Percentiles rank a stretch among this genome's conserved stretches.
These are phyloP conservation scores for Laetiporus sulphureus DNA, from an alignment of 1,284 basidiomycete genomes.

Conservation along the genomic window DNA sequence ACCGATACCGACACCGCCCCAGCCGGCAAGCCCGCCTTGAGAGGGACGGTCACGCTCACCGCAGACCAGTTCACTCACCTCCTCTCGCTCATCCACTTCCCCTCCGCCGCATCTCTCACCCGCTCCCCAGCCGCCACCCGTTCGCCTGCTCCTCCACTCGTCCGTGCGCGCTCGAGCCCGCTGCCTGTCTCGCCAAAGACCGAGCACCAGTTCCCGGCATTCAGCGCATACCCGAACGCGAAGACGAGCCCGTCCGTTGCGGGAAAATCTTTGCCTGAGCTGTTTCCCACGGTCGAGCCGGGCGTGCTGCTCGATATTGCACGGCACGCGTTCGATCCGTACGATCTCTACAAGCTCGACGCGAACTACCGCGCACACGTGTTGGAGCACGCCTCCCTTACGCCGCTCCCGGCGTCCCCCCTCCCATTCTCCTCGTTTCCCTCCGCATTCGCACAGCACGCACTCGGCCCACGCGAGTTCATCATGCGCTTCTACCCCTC, in stretches of 20 bases:
- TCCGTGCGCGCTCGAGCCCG: not conserved
- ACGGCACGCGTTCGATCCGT: constrained; percentile 5
- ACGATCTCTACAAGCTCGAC: constrained; percentile 11
- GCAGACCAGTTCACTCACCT: constrained; percentile 5
- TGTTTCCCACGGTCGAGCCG: constrained; percentile 4
- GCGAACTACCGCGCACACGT: not conserved
- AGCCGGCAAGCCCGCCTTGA: not conserved
- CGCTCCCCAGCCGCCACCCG: not conserved
- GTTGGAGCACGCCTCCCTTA: not conserved
- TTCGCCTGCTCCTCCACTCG: not conserved
- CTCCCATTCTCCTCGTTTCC: not conserved
- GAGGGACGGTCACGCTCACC: constrained; percentile 6
- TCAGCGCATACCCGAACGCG: not conserved
- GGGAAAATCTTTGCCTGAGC: not conserved
- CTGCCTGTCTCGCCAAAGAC: not conserved
- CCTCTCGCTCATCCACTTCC: constrained; percentile 5
- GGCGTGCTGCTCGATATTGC: constrained; percentile 4
- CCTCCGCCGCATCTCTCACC: not conserved
- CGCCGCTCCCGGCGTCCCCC: not conserved
- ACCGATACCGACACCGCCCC: too few species aligned
- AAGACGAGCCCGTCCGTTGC: not conserved
- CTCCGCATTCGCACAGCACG: not conserved
- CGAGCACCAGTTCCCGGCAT: not conserved
- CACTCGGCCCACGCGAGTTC: constrained; percentile 2
- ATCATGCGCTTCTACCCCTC: constrained; percentile 8